Percentiles rank a stretch among this genome's conserved stretches.
Evolutionary conservation across 1,139 yeast species (phyloP).

Genomic region (Chernovozyma sophiae-reginae): DNA sequence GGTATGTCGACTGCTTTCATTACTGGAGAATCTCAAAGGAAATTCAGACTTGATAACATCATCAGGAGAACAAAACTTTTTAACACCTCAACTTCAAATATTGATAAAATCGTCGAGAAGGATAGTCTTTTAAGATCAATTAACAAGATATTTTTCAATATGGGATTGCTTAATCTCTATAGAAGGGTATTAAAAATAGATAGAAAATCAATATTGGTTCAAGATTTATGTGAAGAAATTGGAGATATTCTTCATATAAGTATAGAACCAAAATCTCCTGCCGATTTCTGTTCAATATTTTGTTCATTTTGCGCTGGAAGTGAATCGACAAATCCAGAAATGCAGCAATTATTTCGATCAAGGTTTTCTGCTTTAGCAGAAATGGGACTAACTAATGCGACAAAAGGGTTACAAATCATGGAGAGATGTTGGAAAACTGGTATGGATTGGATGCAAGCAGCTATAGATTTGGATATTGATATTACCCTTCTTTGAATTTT

Average conservation of each 20-base stretch:
- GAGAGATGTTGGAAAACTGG: constrained; percentile 54
- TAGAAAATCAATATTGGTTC: constrained; percentile 40
- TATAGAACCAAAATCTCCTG: constrained; percentile 45
- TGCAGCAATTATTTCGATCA: constrained; percentile 30
- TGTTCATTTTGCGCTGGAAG: constrained; percentile 59
- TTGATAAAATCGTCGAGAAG: constrained; percentile 23
- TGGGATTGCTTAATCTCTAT: constrained; percentile 55
- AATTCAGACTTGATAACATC: constrained; percentile 27
- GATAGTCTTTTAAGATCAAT: constrained; percentile 47
- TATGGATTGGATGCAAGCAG: constrained; percentile 53
- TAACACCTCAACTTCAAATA: constrained; percentile 13
- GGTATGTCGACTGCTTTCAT: constrained; percentile 28
- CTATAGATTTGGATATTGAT: constrained; percentile 42
- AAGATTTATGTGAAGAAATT: constrained; percentile 43
- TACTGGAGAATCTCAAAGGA: constrained; percentile 32
- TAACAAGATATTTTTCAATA: constrained; percentile 49
- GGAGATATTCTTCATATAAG: constrained; percentile 28
- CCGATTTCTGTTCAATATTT: constrained; percentile 53
- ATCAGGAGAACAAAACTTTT: constrained; percentile 7
- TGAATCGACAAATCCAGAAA: constrained; percentile 40
- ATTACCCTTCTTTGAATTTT: constrained; percentile 29
- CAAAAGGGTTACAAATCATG: constrained; percentile 47
- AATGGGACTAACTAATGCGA: constrained; percentile 49
- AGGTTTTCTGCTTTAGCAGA: constrained; percentile 36
- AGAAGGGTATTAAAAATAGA: constrained; percentile 51